Evolutionary conservation across 345 rosid genomes (phyloP), one percentile per base, ranked within the genome.

Genomic region (Eucalyptus decipiens): DNA sequence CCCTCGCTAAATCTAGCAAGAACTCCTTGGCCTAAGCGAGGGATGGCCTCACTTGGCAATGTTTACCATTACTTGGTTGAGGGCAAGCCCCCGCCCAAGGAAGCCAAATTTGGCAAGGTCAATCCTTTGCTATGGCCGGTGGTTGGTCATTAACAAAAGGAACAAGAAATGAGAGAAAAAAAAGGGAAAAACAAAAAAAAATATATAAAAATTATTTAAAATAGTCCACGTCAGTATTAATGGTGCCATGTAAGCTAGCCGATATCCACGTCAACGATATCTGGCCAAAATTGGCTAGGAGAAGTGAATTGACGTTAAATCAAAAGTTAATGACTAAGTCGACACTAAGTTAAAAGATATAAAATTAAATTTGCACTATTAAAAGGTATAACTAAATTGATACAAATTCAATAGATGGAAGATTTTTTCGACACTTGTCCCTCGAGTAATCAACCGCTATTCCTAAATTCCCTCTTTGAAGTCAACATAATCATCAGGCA

Each of bases 241-340:
- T 0, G 0, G 0, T 56, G 62, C 6, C 30, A 56, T 1, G 0
- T 56, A 56, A 56, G 7, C 6, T 3, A 0, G 0, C 3, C 0
- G 0, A 1, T 24, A 24, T 56, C 6, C 1, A 24, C 13, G 1
- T 24, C 6, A 56, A 24, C 0, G 6, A 56, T 3, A 19, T 52
- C 0, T 3, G 0, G 30, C 13, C 3, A 56, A 24, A 56, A 56
- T 56, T 56, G 6, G 0, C 0, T 0, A 0, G 6, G 0, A 26
- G 14, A 56, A 56, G 0, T 56, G 30, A 56, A 56, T 56, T 24
- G 62, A 23, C 0, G 1, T 11, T 0, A 56, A 23, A 23, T 56
- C 0, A 56, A 56, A 56, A 1, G 1, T 56, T 24, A 24, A 56
- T 9, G 3, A 56, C 0, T 56, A 56, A 10, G 24, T 56, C 2